Percentiles rank a stretch among this genome's conserved stretches.
Conservation (phyloP, 2,329 filamentous ascomycete species). For the Penicillium frequentans region DNA sequence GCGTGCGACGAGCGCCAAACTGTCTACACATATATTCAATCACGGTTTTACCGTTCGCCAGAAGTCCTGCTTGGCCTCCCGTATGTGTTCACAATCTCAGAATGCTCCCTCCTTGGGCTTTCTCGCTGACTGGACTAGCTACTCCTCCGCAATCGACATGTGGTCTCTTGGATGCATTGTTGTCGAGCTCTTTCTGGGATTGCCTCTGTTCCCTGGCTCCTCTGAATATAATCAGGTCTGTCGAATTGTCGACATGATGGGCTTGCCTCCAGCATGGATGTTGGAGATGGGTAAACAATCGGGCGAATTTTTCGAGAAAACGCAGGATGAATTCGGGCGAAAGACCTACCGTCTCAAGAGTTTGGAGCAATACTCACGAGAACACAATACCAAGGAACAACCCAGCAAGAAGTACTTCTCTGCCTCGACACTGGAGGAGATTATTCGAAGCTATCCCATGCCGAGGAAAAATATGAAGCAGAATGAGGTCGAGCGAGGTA, state of each 20-base stretch:
- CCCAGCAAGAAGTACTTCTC: slow-evolving; percentile 99
- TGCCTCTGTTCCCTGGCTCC: slow-evolving; percentile 92
- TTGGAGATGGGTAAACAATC: slow-evolving; percentile 98
- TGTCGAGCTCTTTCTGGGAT: slow-evolving; percentile 90
- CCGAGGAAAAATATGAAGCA: slow-evolving; percentile 99
- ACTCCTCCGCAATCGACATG: slow-evolving; percentile 99
- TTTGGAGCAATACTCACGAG: slow-evolving; percentile 96
- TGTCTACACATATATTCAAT: slow-evolving; percentile 99
- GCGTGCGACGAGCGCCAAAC: slow-evolving; percentile 98
- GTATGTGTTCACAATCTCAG: slow-evolving; percentile 34
- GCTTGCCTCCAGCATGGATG: slow-evolving; percentile 97
- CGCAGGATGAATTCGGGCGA: slow-evolving; percentile 85
- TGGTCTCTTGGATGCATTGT: slow-evolving; percentile 99
- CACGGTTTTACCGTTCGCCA: slow-evolving; percentile 93
- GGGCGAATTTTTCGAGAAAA: slow-evolving; percentile 95
- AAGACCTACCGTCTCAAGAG: slow-evolving; percentile 90
- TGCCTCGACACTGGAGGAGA: slow-evolving; percentile 88
- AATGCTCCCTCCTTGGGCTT: neutral
- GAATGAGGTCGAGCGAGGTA: slow-evolving; percentile 93
- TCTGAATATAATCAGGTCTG: slow-evolving; percentile 99
- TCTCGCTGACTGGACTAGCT: slow-evolving; percentile 47
- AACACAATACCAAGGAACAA: slow-evolving; percentile 95
- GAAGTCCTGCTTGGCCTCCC: slow-evolving; percentile 93
- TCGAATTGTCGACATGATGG: slow-evolving; percentile 96
- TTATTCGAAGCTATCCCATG: slow-evolving; percentile 98